Conservation (phyloP, 2,329 filamentous ascomycete genomes). For the Verticillium longisporum region DNA sequence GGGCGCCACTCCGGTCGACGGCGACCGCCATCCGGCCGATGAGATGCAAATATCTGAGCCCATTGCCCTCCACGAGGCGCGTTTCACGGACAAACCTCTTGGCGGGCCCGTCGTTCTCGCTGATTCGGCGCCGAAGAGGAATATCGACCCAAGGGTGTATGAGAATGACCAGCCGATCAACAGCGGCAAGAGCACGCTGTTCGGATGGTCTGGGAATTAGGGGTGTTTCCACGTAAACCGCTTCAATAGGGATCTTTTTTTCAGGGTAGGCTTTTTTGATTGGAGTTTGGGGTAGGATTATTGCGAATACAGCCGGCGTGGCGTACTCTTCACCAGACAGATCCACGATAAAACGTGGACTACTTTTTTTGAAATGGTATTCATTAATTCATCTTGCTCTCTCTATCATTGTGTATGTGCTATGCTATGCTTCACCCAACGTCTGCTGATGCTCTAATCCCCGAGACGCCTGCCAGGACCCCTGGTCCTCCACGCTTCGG, state of each 20-base stretch:
- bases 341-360: not conserved
- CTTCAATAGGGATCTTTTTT: not conserved
- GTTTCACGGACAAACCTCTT: conserved; percentile 18
- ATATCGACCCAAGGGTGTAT: conserved; percentile 7
- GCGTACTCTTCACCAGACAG: conserved; percentile 2
- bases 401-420: not conserved
- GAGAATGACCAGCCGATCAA: conserved; percentile 21
- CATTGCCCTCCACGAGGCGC: conserved; percentile 13
- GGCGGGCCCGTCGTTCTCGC: conserved; percentile 2
- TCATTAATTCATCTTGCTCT: conserved; percentile 3
- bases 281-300: not conserved
- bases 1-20: not conserved
- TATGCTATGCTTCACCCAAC: not conserved
- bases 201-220: conserved; percentile 13
- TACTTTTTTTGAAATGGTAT: conserved; percentile 2
- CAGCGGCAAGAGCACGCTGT: conserved; percentile 27
- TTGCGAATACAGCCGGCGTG: not conserved
- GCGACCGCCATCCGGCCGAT: conserved; percentile 18
- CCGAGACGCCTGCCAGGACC: conserved; percentile 59
- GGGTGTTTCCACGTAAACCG: too few relatives aligned
- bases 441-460: not conserved
- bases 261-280: not conserved
- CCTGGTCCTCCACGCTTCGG: conserved; percentile 57
- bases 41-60: conserved; percentile 23
- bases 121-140: conserved; percentile 1